Percentiles rank a stretch among this genome's conserved stretches.
phyloP scores from a whole-genome alignment of 495 filamentous ascomycete species.

The Tuber umbilicatum region DNA sequence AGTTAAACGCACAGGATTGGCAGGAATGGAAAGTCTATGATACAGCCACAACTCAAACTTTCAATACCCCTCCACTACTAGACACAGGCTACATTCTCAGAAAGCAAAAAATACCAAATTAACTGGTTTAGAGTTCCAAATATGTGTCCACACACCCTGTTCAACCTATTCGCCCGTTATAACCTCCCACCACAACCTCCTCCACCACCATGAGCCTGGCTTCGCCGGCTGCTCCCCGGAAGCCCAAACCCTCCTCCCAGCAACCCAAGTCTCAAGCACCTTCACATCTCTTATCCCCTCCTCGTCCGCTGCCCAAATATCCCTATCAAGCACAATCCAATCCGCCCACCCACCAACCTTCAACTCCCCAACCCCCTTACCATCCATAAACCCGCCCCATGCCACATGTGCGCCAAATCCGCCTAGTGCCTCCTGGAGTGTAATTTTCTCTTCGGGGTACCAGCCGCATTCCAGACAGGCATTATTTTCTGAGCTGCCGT shows the following conservation, averaged over 20 bases:
- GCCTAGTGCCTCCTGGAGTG: conserved; percentile 49
- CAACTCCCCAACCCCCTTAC: conserved; percentile 49
- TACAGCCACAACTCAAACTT: background rate
- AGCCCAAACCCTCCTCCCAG: conserved; percentile 45
- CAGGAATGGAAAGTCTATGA: background rate
- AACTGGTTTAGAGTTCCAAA: background rate
- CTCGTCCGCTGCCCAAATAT: conserved; percentile 37
- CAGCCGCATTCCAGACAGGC: conserved; percentile 43
- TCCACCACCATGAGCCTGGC: background rate
- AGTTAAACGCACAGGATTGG: background rate
- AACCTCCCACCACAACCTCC: background rate
- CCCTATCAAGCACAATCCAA: conserved; percentile 56
- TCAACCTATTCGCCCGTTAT: background rate
- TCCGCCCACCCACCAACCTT: conserved; percentile 53
- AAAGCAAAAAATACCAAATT: background rate
- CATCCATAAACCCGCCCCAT: conserved; percentile 48
- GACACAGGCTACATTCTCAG: background rate
- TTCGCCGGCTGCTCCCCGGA: background rate
- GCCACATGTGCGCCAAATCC: conserved; percentile 54
- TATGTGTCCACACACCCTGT: background rate
- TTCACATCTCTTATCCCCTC: conserved; percentile 48
- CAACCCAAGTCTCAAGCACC: conserved; percentile 61
- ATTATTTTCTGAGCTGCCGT: conserved; percentile 29
- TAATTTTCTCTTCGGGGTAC: conserved; percentile 51
- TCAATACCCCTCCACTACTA: background rate